Evolutionary conservation across 2,329 filamentous ascomycete species (phyloP).

Genomic region (Fusarium nematophilum): DNA sequence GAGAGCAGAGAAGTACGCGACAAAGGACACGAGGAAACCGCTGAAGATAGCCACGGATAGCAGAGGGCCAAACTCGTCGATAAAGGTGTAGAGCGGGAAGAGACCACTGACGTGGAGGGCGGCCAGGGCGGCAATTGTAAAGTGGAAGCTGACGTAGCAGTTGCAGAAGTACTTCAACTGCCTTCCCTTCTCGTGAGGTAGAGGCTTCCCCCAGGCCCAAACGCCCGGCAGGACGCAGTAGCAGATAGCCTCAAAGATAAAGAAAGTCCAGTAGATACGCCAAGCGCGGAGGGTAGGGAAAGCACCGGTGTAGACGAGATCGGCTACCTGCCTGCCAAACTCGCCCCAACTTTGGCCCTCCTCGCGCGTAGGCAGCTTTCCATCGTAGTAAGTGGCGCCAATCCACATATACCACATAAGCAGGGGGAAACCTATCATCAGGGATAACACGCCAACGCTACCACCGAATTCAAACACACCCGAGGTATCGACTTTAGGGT

Average conservation of each 20-base stretch:
- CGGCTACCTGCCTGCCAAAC: constrained; percentile 77
- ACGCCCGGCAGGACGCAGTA: constrained; percentile 91
- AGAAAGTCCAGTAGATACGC: constrained; percentile 94
- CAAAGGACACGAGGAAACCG: constrained; percentile 83
- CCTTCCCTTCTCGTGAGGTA: constrained; percentile 83
- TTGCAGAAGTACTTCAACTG: constrained; percentile 96
- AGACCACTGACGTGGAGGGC: constrained; percentile 82
- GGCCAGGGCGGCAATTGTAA: constrained; percentile 78
- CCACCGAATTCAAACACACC: constrained; percentile 88
- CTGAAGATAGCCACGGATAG: constrained; percentile 94
- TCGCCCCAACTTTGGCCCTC: constrained; percentile 74
- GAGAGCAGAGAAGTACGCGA: constrained; percentile 89
- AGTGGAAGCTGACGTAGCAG: constrained; percentile 86
- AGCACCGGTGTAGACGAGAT: constrained; percentile 83
- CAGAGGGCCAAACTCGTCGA: constrained; percentile 94
- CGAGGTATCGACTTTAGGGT: constrained; percentile 72
- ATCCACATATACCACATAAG: constrained; percentile 99
- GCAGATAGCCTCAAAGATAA: constrained; percentile 83
- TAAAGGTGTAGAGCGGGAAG: constrained; percentile 90
- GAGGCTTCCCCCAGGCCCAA: constrained; percentile 86
- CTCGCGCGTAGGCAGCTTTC: constrained; percentile 77
- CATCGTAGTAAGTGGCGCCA: constrained; percentile 91
- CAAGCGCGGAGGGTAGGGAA: constrained; percentile 87
- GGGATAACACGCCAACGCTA: constrained; percentile 77
- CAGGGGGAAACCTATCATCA: constrained; percentile 94